A percentile compares a stretch with the other conserved stretches of the same genome.
phyloP scores from a whole-genome alignment of 169 alveolate genomes.

The Eimeria falciformis region DNA sequence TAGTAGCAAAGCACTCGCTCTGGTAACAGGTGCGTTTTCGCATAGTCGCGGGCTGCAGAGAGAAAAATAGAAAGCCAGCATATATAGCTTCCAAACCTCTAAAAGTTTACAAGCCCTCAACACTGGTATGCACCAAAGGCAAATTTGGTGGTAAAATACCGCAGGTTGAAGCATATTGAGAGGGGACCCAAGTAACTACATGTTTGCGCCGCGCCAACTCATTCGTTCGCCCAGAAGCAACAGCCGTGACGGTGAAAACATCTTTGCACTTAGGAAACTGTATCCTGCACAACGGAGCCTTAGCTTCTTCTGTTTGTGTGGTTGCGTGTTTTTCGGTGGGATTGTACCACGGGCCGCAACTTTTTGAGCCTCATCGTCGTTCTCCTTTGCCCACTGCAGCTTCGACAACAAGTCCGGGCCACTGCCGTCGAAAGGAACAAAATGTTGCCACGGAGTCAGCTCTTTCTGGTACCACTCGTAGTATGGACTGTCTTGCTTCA shows the following conservation, averaged over 20 bases:
- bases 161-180: too few species aligned
- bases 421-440: conserved; percentile 65
- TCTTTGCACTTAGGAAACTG: too few species aligned
- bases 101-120: too few species aligned
- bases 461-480: conserved; percentile 78
- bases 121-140: too few species aligned
- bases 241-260: too few species aligned
- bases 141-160: too few species aligned
- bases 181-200: too few species aligned
- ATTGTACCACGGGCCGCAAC: conserved; percentile 67
- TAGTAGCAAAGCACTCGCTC: conserved; percentile 74
- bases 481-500: conserved; percentile 70
- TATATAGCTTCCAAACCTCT: not conserved
- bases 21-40: conserved; percentile 48
- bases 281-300: too few species aligned
- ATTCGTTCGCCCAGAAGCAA: too few species aligned
- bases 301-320: not conserved
- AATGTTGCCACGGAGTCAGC: conserved; percentile 70
- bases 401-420: conserved; percentile 59
- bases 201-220: too few species aligned
- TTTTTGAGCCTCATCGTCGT: conserved; percentile 63
- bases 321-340: not conserved
- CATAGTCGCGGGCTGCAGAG: conserved; percentile 68
- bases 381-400: conserved; percentile 76
- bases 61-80: not conserved